Percentiles rank a stretch among this genome's conserved stretches.
Conservation (phyloP, 2,329 filamentous ascomycete species). For the Ophiocordyceps robertsii region DNA sequence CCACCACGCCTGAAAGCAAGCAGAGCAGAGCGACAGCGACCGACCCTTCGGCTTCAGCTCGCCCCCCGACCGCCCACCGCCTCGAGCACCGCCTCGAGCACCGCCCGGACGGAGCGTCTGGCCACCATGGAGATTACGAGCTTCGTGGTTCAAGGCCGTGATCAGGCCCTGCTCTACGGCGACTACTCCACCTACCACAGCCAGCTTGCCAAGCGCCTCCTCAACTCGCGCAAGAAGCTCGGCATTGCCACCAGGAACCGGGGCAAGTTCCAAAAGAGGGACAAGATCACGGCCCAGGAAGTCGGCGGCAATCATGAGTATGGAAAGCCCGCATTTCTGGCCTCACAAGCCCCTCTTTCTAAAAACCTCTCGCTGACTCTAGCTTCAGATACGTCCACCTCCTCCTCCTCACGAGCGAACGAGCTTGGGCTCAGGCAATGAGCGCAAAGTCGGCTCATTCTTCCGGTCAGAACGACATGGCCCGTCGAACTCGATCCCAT, state of each 20-base stretch:
- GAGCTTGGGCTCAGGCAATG: conserved; percentile 94
- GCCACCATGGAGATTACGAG: conserved; percentile 74
- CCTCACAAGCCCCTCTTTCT: background rate
- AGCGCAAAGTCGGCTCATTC: conserved; percentile 76
- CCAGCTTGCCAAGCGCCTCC: conserved; percentile 67
- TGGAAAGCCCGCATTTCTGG: conserved; percentile 10
- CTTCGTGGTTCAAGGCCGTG: conserved; percentile 65
- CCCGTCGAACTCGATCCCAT: conserved; percentile 69
- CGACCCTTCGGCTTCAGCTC: no score
- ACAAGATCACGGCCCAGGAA: conserved; percentile 58
- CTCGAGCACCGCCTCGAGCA: background rate
- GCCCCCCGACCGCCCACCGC: no score
- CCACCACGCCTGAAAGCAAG: no score
- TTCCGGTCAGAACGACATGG: conserved; percentile 65
- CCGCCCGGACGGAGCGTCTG: background rate
- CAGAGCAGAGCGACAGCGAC: no score
- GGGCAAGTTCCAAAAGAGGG: conserved; percentile 67
- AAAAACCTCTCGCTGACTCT: background rate
- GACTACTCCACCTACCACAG: conserved; percentile 78
- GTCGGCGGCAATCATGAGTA: conserved; percentile 67
- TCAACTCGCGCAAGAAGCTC: conserved; percentile 73
- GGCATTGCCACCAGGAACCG: conserved; percentile 73
- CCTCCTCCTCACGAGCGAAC: conserved; percentile 74
- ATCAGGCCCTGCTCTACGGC: conserved; percentile 74
- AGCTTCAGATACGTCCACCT: conserved; percentile 57